phyloP scores from a whole-genome alignment of 1,284 basidiomycete genomes.

The Schizopora paradoxa region DNA sequence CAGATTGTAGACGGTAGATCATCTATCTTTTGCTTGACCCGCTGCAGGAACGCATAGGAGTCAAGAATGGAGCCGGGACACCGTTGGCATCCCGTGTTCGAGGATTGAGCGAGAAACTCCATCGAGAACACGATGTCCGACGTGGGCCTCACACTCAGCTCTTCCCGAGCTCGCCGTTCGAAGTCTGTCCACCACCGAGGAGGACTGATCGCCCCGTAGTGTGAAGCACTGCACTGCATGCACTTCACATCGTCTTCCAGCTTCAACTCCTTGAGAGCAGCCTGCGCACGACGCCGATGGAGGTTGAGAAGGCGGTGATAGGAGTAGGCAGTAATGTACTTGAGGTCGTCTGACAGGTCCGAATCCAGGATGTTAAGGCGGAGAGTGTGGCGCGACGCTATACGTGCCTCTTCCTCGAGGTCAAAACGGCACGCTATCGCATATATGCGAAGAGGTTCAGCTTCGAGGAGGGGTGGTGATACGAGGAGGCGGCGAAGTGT shows the following conservation, averaged over 20 bases:
- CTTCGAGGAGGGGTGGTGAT: slow-evolving; percentile 41
- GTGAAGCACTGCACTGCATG: slow-evolving; percentile 56
- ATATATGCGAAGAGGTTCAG: slow-evolving; percentile 54
- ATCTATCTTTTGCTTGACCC: slow-evolving; percentile 54
- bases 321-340: slow-evolving; percentile 55
- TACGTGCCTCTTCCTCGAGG: slow-evolving; percentile 48
- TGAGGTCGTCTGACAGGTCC: slow-evolving; percentile 56
- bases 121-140: slow-evolving; percentile 55
- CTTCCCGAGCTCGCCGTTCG: slow-evolving; percentile 47
- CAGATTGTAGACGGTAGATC: slow-evolving; percentile 51
- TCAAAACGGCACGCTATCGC: slow-evolving; percentile 64
- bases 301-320: slow-evolving; percentile 60
- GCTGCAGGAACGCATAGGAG: slow-evolving; percentile 48
- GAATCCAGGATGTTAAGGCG: slow-evolving; percentile 45
- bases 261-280: slow-evolving; percentile 43
- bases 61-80: slow-evolving; percentile 61
- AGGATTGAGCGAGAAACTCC: slow-evolving; percentile 51
- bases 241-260: slow-evolving; percentile 50
- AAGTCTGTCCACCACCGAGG: slow-evolving; percentile 69
- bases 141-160: slow-evolving; percentile 50
- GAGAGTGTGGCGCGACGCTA: slow-evolving; percentile 55
- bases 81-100: slow-evolving; percentile 45
- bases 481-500: slow-evolving; percentile 48
- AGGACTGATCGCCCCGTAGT: slow-evolving; percentile 40
- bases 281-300: slow-evolving; percentile 46